Percentiles rank a stretch among this genome's conserved stretches.
phyloP scores from a whole-genome alignment of 148 eudicot species.

The Bassia scoparia region DNA sequence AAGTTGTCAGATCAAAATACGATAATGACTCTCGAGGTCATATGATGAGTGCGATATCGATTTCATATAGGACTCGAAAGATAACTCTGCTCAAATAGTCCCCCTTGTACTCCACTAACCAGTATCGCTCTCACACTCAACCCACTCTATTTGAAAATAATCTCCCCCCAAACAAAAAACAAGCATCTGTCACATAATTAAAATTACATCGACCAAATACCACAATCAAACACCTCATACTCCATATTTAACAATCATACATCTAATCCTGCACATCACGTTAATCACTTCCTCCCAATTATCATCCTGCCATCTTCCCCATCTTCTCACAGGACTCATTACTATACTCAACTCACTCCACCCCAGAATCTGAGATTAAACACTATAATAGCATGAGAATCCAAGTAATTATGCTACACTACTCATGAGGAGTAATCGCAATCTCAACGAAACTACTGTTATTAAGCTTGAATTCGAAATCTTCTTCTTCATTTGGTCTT shows the following conservation, averaged over 20 bases:
- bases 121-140: background rate
- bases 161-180: background rate
- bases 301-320: background rate
- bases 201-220: background rate
- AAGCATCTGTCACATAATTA: background rate
- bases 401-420: too few species aligned
- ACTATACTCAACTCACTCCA: too few species aligned
- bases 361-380: slow-evolving; percentile 25
- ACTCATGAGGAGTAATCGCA: slow-evolving; percentile 11
- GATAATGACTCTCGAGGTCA: too few species aligned
- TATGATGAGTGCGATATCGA: too few species aligned
- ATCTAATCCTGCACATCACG: background rate
- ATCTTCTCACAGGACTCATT: slow-evolving; percentile 16
- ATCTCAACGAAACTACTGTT: slow-evolving; percentile 4
- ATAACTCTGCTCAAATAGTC: too few species aligned
- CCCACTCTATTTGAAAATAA: background rate
- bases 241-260: background rate
- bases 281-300: background rate
- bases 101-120: too few species aligned
- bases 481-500: slow-evolving; percentile 13
- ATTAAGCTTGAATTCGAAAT: slow-evolving; percentile 21
- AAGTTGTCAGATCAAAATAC: too few species aligned
- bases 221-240: slow-evolving; percentile 8
- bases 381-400: background rate
- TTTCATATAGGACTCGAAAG: too few species aligned